Evolutionary conservation across 306 rosid genomes (phyloP).

Genomic region (Phaseolus lunatus): DNA sequence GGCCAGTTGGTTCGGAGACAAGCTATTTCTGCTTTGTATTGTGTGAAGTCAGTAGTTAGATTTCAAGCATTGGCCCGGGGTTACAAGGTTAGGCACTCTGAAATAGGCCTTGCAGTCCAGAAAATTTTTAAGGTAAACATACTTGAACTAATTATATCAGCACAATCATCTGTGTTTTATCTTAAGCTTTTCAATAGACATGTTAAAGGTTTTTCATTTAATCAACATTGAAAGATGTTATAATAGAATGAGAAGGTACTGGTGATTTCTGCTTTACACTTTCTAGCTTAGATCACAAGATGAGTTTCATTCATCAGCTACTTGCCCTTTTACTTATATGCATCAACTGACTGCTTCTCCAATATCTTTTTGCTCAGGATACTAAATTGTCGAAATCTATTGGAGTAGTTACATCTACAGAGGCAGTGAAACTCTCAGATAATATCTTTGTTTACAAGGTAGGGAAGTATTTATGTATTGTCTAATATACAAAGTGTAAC

Average conservation of each 20-base stretch:
- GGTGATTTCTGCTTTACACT: background rate
- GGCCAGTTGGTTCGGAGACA: slow-evolving; percentile 55
- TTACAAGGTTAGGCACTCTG: slow-evolving; percentile 47
- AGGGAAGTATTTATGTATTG: background rate
- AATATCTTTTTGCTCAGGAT: slow-evolving; percentile 41
- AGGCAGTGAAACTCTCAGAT: slow-evolving; percentile 45
- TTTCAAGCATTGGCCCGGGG: slow-evolving; percentile 55
- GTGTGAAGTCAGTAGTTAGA: slow-evolving; percentile 51
- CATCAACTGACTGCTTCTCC: background rate
- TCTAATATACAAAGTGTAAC: background rate
- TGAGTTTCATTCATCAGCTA: background rate
- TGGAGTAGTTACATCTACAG: slow-evolving; percentile 30
- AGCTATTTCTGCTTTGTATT: slow-evolving; percentile 55
- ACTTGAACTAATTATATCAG: slow-evolving; percentile 1
- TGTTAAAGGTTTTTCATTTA: background rate
- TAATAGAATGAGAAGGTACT: background rate
- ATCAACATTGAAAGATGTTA: background rate
- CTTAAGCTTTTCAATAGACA: background rate
- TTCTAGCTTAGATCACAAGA: background rate
- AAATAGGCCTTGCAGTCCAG: slow-evolving; percentile 44
- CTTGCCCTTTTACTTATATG: background rate
- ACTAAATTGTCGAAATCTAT: slow-evolving; percentile 17
- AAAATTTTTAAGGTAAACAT: slow-evolving; percentile 46
- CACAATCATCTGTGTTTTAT: slow-evolving; percentile 21
- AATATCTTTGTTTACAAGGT: slow-evolving; percentile 52